Conservation (phyloP, 2,329 filamentous ascomycete genomes). For the Monilinia laxa region DNA sequence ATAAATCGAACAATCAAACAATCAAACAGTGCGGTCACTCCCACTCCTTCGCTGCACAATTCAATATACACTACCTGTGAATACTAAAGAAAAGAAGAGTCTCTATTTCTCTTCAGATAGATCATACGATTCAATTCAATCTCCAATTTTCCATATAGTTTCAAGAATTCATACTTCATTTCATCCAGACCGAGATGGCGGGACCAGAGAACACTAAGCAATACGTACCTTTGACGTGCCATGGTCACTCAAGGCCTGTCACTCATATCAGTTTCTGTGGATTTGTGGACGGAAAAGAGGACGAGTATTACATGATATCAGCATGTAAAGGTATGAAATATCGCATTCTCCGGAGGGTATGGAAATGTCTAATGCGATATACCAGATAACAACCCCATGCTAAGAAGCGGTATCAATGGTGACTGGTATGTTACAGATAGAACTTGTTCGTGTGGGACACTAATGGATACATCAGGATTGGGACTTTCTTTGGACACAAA, state of each 20-base stretch:
- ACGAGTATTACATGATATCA: constrained; percentile 72
- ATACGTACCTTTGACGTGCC: constrained; percentile 68
- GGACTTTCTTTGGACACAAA: constrained; percentile 97
- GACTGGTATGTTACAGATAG: constrained; percentile 66
- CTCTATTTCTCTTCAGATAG: not conserved
- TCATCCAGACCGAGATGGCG: constrained; percentile 32
- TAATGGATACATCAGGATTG: constrained; percentile 60
- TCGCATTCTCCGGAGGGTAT: not conserved
- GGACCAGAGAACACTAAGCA: constrained; percentile 36
- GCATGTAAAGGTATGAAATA: constrained; percentile 61
- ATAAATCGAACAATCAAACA: not conserved
- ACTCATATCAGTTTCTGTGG: constrained; percentile 72
- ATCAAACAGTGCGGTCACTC: constrained; percentile 4
- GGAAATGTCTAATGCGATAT: constrained; percentile 27
- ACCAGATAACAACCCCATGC: constrained; percentile 95
- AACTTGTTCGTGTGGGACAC: constrained; percentile 18
- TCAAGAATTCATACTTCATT: constrained; percentile 5
- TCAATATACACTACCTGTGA: not conserved
- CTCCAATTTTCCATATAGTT: not conserved
- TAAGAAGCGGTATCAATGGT: constrained; percentile 91
- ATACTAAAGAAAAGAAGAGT: not conserved
- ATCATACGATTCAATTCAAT: not conserved
- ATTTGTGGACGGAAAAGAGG: constrained; percentile 51
- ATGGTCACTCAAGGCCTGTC: constrained; percentile 72
- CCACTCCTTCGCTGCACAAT: constrained; percentile 17